Base-by-base conservation (phyloP, 78 protist genomes). In the Dictyostelium intermedium region DNA sequence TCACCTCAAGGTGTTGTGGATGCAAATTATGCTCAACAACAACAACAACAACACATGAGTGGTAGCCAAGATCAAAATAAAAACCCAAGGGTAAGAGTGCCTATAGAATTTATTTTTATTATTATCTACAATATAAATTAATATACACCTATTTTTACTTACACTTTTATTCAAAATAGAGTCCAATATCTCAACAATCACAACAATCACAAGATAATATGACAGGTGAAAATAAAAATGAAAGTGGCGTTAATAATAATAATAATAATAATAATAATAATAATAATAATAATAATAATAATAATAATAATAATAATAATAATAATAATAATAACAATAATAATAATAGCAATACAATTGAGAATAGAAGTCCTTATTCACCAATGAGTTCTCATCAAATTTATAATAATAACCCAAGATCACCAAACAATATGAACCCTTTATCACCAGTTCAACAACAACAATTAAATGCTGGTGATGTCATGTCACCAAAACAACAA, bases 381-480 rank as follows among this genome's bases (percentile, higher is more conserved):
- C 74, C 74, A 27, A 66, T 66, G 35, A 27, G 25, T n/a, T 66
- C 74, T 25, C 34, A 66, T 20, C 74, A 66, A 25, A 18, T 66
- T 66, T 66, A 66, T 66, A 61, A 61, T 61, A 66, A 66, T 61
- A 66, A 66, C 6, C 74, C 74, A 27, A 66, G 74, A 66, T 66
- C 74, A 0, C 74, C 74, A 10, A 66, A 66, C 27, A 66, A 66
- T 66, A 27, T 27, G 35, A 66, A 66, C 34, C 74, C 74, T 27
- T 66, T 66, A 66, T 66, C 74, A 10, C 74, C 74, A 11, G 35
- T 66, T 11, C 74, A 66, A 27, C 76, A 69, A 25, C 80, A 73
- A 73, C 80, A 73, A 73, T 11, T 30, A 20, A 27, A 74, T 30
- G 35, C 74, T 11, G 74, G 74, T 66, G 74, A 27, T 66, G 74